Base-by-base conservation (phyloP, 2,329 filamentous ascomycete species). In the Simplicillium sp. region DNA sequence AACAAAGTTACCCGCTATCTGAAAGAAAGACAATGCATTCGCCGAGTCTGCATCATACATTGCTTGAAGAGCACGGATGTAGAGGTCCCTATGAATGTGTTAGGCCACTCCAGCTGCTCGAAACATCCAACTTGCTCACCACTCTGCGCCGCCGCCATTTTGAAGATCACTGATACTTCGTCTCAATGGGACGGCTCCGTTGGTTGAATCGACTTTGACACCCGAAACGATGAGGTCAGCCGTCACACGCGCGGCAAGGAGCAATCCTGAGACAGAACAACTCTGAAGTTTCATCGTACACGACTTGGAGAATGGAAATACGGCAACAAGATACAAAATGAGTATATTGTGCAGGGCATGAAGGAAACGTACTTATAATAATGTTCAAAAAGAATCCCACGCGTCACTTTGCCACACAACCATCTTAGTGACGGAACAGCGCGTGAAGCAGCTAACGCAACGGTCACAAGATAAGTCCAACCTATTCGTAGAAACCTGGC, bases 21-120 rank as follows among this genome's bases (percentile, higher is more conserved):
- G 64, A 48, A 72, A 76, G 51, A 66, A 75, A 2, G 72, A 76
- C 41, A 60, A 46, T 36, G 60, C 58, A 31, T 75, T 62, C 5
- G 55, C 51, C 39, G 67, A 55, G 42, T 64, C 50, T 20, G 53
- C 54, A 3, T 57, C 56, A 41, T 73, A 65, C 46, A 75, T 59
- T 16, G 60, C 55, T 29, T 55, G 53, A 14, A 75, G 50, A 11
- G 68, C 66, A 33, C 63, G 64, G 17, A 76, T 59, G 47, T 70
- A 71, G 6, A 76, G 59, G 37, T 75, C 67, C 70, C 70, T 66
- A 33, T 6, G 11, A 11, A 7, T 7, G 11, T 14, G 6, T 12
- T 16, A 29, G 32, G 40, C 54, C 14, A 55, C 44, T 33, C n/a
- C 16, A n/a, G 33, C 13, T 14, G 17, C 28, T 14, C 11, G 7